Percentiles rank a stretch among this genome's conserved stretches.
phyloP scores from a whole-genome alignment of 2,329 filamentous ascomycete species.

The Neofusicoccum kwambonambiense region DNA sequence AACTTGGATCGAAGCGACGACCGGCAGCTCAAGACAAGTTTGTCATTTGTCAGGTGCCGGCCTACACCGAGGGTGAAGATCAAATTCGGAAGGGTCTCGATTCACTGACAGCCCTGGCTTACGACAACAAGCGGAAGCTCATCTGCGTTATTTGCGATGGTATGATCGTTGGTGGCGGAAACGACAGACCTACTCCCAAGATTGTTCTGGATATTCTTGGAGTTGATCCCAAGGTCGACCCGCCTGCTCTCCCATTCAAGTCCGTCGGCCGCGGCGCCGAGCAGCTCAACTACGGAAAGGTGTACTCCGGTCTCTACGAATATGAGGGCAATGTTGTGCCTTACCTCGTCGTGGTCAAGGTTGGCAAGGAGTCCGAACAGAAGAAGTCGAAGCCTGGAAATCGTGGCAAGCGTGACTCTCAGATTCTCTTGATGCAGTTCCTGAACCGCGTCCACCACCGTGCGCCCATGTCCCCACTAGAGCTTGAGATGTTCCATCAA shows the following conservation, averaged over 20 bases:
- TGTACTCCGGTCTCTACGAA: conserved; percentile 97
- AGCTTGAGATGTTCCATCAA: conserved; percentile 98
- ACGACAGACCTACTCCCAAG: conserved; percentile 94
- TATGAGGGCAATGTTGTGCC: conserved; percentile 97
- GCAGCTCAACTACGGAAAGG: conserved; percentile 96
- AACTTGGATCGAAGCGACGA: conserved; percentile 87
- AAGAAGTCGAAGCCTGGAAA: conserved; percentile 90
- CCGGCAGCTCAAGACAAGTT: conserved; percentile 96
- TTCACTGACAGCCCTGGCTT: conserved; percentile 88
- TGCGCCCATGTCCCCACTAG: conserved; percentile 89
- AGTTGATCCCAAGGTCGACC: conserved; percentile 94
- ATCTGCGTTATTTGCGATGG: conserved; percentile 96
- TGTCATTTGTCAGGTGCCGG: conserved; percentile 96
- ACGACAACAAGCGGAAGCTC: conserved; percentile 97
- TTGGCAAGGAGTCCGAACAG: conserved; percentile 95
- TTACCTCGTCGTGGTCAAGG: conserved; percentile 93
- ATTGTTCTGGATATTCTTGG: conserved; percentile 97
- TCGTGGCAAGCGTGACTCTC: conserved; percentile 96
- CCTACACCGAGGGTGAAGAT: conserved; percentile 97
- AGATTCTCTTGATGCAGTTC: conserved; percentile 95
- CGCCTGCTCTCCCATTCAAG: conserved; percentile 89
- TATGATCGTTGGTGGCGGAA: conserved; percentile 93
- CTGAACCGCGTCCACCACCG: conserved; percentile 96
- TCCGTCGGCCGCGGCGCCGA: conserved; percentile 85
- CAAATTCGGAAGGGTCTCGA: conserved; percentile 89